These are phyloP conservation scores for Backusella luteola DNA, from an alignment of 192 early-diverging fungal genomes.

Conservation along the genomic window DNA sequence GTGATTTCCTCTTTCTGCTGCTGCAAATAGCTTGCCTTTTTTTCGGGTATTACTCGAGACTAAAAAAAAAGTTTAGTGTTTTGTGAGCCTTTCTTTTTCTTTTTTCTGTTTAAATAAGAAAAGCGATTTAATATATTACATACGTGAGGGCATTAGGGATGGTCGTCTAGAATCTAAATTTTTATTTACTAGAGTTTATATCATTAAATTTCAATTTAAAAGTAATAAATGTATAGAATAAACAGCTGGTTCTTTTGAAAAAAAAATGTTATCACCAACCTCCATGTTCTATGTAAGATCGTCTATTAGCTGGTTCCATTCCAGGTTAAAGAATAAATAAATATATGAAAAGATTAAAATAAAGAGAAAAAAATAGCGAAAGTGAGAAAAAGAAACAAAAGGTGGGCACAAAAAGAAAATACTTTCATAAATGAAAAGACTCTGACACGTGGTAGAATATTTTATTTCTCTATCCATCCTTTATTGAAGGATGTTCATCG, in stretches of 20 bases:
- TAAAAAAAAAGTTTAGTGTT: background rate
- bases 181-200: background rate
- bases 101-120: background rate
- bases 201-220: background rate
- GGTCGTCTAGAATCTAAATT: background rate
- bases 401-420: background rate
- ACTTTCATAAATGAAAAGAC: background rate
- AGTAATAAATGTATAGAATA: background rate
- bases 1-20: slow-evolving; percentile 6
- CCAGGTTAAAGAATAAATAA: background rate
- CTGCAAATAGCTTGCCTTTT: background rate
- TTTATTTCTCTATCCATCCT: background rate
- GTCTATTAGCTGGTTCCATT: background rate
- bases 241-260: background rate
- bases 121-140: background rate
- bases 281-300: background rate
- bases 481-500: background rate
- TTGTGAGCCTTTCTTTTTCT: background rate
- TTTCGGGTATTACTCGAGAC: background rate
- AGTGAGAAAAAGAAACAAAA: background rate
- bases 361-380: background rate
- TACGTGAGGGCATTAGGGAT: background rate
- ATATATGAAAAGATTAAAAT: background rate
- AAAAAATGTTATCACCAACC: background rate
- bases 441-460: background rate